Percentiles rank a stretch among this genome's conserved stretches.
Evolutionary conservation across 2,329 filamentous ascomycete species (phyloP).

Genomic region (Alternaria gansuensis): DNA sequence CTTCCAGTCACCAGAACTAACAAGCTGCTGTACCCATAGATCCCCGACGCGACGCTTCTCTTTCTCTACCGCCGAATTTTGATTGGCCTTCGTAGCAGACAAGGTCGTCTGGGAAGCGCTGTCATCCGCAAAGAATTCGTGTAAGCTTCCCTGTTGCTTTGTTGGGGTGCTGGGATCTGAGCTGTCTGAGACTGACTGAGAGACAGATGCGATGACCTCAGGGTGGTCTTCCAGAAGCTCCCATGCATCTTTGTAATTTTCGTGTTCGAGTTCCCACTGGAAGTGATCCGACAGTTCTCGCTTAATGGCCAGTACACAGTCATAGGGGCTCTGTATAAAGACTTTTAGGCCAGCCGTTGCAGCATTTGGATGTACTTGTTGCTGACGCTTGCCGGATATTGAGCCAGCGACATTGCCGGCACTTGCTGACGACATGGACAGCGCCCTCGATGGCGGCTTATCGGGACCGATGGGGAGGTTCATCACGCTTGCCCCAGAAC

Average conservation of each 20-base stretch:
- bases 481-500: conserved; percentile 79
- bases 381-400: conserved; percentile 34
- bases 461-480: conserved; percentile 56
- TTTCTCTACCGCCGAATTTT: conserved; percentile 75
- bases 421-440: conserved; percentile 48
- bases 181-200: conserved; percentile 51
- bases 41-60: conserved; percentile 94
- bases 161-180: conserved; percentile 57
- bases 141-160: conserved; percentile 57
- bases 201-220: conserved; percentile 64
- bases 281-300: conserved; percentile 87
- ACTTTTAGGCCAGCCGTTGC: conserved; percentile 74
- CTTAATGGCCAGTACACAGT: conserved; percentile 91
- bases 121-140: conserved; percentile 78
- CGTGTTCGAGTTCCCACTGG: conserved; percentile 81
- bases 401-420: conserved; percentile 41
- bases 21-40: conserved; percentile 88
- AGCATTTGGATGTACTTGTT: conserved; percentile 59
- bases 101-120: conserved; percentile 67
- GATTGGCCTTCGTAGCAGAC: conserved; percentile 62
- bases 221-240: conserved; percentile 88
- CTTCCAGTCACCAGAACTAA: conserved; percentile 77
- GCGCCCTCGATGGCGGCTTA: conserved; percentile 37
- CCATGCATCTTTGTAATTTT: conserved; percentile 87
- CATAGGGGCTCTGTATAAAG: conserved; percentile 95